Conservation (phyloP, 208 protist genomes). For the Phytomonas sp. region DNA sequence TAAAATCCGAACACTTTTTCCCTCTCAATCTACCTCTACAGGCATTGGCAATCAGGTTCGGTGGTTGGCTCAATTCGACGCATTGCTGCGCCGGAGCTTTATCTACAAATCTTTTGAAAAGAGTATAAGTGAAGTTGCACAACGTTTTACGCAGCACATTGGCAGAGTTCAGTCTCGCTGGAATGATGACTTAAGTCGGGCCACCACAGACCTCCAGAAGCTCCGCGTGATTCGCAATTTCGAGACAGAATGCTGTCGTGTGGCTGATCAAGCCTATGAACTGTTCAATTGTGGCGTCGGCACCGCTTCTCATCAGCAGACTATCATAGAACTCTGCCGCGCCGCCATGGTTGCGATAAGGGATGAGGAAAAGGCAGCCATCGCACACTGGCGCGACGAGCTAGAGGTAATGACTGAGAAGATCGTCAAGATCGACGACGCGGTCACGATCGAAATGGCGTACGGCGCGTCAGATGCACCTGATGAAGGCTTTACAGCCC, state of each 20-base stretch:
- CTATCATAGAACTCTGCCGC: too few species aligned
- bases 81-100: conserved; percentile 48
- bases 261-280: conserved; percentile 41
- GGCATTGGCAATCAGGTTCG: conserved; percentile 33
- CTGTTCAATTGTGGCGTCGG: conserved; percentile 29
- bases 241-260: conserved; percentile 44
- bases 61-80: conserved; percentile 33
- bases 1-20: conserved; percentile 53
- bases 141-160: conserved; percentile 55
- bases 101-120: conserved; percentile 37
- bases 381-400: conserved; percentile 29
- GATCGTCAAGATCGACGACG: conserved; percentile 29
- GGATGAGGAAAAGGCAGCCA: conserved; percentile 17
- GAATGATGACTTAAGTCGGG: conserved; percentile 55
- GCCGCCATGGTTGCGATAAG: conserved; percentile 19
- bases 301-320: too few species aligned
- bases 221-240: conserved; percentile 56
- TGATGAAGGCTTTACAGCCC: conserved; percentile 5
- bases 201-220: conserved; percentile 51
- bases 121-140: conserved; percentile 37
- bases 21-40: neutral
- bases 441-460: conserved; percentile 24
- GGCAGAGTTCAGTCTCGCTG: conserved; percentile 37
- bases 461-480: conserved; percentile 6
- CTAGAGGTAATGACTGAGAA: conserved; percentile 35